Evolutionary conservation across 495 filamentous ascomycete species (phyloP), one percentile per base, ranked within the genome.

Genomic region (Trichoderma virens): DNA sequence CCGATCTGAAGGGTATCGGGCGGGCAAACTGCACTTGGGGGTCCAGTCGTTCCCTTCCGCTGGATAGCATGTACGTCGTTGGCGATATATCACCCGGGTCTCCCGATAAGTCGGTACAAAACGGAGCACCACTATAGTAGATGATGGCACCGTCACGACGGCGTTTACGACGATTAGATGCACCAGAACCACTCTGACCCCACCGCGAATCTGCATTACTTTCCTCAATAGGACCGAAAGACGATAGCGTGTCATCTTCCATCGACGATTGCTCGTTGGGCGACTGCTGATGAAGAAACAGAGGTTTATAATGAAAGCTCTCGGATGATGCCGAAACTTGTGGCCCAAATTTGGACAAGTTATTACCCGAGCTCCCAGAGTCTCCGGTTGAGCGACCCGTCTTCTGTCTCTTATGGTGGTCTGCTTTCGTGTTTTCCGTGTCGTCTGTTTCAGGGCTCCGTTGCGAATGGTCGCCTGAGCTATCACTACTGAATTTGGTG

Each of bases 61-160:
- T 72, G 60, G 74, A 79, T 20, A 71, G 74, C 70, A 77, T 76
- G 68, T 73, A 76, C 1, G 69, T 76, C 63, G 65, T 70, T 56
- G 71, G 71, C 5, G 73, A 82, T 35, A 69, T 66, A 64, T 71
- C 77, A 62, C 70, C 72, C 54, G 76, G 73, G 69, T 90, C 86
- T n/a, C 85, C 82, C 59, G 84, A 89, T 5, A 92, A 79, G 75
- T 93, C 90, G 14, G 86, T 91, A 72, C 84, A 92, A 71, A 93
- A 93, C 1, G 79, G 80, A 6, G 86, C 85, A 28, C 85, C 83
- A 63, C 86, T 88, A 73, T 92, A 93, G 70, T 88, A 93, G 59
- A 91, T 88, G 67, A 92, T 90, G 23, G 90, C 87, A 14, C 90
- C 90, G 68, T 85, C 86, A 20, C 80, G 80, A 14, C 74, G 76